Percentiles rank a stretch among this genome's conserved stretches.
Conservation (phyloP, 192 early-diverging fungal genomes). For the Pilaira anomala region DNA sequence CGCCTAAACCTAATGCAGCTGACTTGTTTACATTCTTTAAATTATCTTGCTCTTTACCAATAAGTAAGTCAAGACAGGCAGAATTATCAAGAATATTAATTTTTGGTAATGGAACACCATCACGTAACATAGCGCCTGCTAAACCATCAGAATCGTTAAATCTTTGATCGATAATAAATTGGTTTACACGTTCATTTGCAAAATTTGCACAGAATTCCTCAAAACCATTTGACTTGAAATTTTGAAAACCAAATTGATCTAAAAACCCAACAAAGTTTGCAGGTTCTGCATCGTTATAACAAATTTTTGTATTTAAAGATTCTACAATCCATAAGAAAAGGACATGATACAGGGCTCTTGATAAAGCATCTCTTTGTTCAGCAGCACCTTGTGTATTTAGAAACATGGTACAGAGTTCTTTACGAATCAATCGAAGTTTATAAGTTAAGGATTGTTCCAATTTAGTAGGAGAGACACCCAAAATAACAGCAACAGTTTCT, state of each 20-base stretch:
- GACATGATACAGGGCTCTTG: slow-evolving; percentile 81
- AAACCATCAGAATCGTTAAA: slow-evolving; percentile 50
- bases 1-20: slow-evolving; percentile 35
- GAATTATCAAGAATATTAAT: slow-evolving; percentile 48
- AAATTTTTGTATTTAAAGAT: slow-evolving; percentile 81
- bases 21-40: slow-evolving; percentile 23
- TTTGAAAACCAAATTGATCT: slow-evolving; percentile 75
- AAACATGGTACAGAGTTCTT: slow-evolving; percentile 88
- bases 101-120: slow-evolving; percentile 59
- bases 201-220: slow-evolving; percentile 69
- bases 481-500: slow-evolving; percentile 70
- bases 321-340: slow-evolving; percentile 91
- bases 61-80: slow-evolving; percentile 52
- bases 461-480: slow-evolving; percentile 72
- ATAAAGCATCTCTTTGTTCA: slow-evolving; percentile 79
- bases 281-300: slow-evolving; percentile 57
- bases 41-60: slow-evolving; percentile 47
- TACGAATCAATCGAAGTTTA: slow-evolving; percentile 76
- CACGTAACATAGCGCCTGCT: slow-evolving; percentile 43
- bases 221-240: slow-evolving; percentile 53
- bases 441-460: slow-evolving; percentile 75
- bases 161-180: slow-evolving; percentile 53
- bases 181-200: slow-evolving; percentile 67
- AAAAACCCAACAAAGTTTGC: slow-evolving; percentile 84
- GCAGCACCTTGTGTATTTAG: slow-evolving; percentile 74